These are phyloP conservation scores for Blastobotrys aristatus DNA, from an alignment of 1,139 yeast species.

Conservation along the genomic window DNA sequence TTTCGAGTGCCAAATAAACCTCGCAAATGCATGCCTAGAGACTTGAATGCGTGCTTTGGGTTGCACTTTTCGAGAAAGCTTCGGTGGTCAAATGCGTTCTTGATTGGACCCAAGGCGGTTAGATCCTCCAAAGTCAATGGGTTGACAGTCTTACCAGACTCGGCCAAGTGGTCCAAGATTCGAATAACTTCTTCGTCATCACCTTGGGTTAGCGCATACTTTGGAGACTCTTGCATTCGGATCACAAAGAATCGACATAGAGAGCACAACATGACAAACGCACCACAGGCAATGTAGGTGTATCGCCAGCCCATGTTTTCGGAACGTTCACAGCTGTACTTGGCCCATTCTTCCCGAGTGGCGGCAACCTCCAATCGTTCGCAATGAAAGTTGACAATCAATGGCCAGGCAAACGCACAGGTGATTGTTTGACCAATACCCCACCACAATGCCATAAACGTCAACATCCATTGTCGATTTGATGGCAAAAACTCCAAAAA, in stretches of 20 bases:
- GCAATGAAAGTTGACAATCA: slow-evolving; percentile 48
- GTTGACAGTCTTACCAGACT: slow-evolving; percentile 21
- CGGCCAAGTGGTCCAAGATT: slow-evolving; percentile 25
- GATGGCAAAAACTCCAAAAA: slow-evolving; percentile 55
- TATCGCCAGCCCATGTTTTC: slow-evolving; percentile 59
- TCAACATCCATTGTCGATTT: slow-evolving; percentile 49
- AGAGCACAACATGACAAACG: slow-evolving; percentile 47
- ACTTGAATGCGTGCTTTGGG: slow-evolving; percentile 17
- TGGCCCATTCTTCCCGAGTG: slow-evolving; percentile 23
- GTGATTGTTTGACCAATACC: slow-evolving; percentile 59
- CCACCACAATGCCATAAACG: slow-evolving; percentile 58
- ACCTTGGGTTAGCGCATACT: slow-evolving; percentile 48
- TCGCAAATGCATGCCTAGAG: slow-evolving; percentile 19
- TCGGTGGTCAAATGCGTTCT: slow-evolving; percentile 15
- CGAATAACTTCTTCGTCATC: slow-evolving; percentile 45
- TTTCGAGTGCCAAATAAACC: slow-evolving; percentile 40
- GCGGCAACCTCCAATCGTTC: slow-evolving; percentile 19
- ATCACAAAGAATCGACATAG: slow-evolving; percentile 44
- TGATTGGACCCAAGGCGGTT: slow-evolving; percentile 35
- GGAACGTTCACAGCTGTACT: slow-evolving; percentile 41
- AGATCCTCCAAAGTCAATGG: slow-evolving; percentile 40
- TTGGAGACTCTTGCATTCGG: slow-evolving; percentile 52
- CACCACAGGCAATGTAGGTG: slow-evolving; percentile 50
- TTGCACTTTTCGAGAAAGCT: slow-evolving; percentile 15
- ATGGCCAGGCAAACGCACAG: slow-evolving; percentile 52